These are phyloP conservation scores for Russula dissimulans DNA, from an alignment of 768 basidiomycete species.

Conservation along the genomic window DNA sequence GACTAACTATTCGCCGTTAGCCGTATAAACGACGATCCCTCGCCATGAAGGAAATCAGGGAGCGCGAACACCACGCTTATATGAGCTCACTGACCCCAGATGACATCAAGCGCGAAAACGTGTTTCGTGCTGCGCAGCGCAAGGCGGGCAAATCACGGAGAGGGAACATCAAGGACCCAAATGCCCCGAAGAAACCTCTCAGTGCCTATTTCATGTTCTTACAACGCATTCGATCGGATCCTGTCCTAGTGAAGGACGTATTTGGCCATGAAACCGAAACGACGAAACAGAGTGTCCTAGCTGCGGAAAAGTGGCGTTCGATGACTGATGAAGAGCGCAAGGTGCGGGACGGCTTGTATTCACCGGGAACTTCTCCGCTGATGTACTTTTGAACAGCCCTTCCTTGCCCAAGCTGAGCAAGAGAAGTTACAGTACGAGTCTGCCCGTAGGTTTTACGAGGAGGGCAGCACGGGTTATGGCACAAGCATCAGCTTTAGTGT, in stretches of 20 bases:
- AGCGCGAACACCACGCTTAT: slow-evolving; percentile 74
- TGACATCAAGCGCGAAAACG: slow-evolving; percentile 91
- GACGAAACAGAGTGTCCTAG: slow-evolving; percentile 88
- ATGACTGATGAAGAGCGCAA: slow-evolving; percentile 92
- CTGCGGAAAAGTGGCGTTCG: slow-evolving; percentile 86
- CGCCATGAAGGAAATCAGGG: slow-evolving; percentile 75
- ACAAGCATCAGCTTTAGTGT: slow-evolving; percentile 80
- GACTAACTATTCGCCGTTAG: slow-evolving; percentile 33
- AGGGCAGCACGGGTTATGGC: slow-evolving; percentile 58
- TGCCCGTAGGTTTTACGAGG: slow-evolving; percentile 79
- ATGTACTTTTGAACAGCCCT: slow-evolving; percentile 48
- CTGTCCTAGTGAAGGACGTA: slow-evolving; percentile 62
- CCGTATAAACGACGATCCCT: slow-evolving; percentile 81
- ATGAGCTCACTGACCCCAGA: slow-evolving; percentile 85
- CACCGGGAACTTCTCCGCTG: slow-evolving; percentile 10
- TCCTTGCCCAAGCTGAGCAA: slow-evolving; percentile 86
- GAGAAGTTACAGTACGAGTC: slow-evolving; percentile 93
- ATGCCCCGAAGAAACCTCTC: slow-evolving; percentile 92
- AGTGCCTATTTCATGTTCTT: slow-evolving; percentile 94
- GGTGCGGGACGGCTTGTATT: slow-evolving; percentile 38
- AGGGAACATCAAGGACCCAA: slow-evolving; percentile 94
- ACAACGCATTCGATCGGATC: slow-evolving; percentile 78
- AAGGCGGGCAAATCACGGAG: slow-evolving; percentile 88
- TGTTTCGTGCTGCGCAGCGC: slow-evolving; percentile 82
- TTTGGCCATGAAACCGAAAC: slow-evolving; percentile 91